Evolutionary conservation across 1,139 yeast genomes (phyloP), one percentile per base, ranked within the genome.

Genomic region (Taiozyma sp.): DNA sequence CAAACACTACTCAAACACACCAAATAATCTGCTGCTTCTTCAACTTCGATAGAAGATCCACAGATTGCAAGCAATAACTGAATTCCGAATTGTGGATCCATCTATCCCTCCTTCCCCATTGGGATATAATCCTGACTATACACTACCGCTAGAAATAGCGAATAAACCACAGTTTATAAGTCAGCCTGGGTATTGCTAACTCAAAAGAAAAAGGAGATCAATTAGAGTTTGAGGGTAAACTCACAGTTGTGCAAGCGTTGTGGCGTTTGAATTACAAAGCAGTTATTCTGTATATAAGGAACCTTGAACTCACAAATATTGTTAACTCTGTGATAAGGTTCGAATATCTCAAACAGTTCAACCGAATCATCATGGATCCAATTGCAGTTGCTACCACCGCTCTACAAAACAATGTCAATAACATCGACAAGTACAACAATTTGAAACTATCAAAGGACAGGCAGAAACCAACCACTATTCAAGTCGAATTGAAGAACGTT

Each of bases 371-470:
- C 16, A 30, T 30, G 34, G 34, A n/a, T 14, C 34, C 34, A 30
- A 13, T 29, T 21, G 26, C 42, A 16, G 41, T 47, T n/a, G 32
- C 47, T 22, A 28, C 49, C 6, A 47, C 47, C 6, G 19, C 50
- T 9, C 22, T 50, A 30, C 51, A 48, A 44, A 26, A 42, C 26
- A 47, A 29, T 24, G 52, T 51, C 21, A 42, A 53, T 29, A 51
- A 51, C 21, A 47, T 53, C 21, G 54, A 46, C 40, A 53, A 53
- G 42, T 53, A 53, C 44, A 44, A 42, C 14, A 49, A 43, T 21
- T 47, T 53, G 26, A 47, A 46, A 19, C 16, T 53, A 10, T 10
- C 21, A 24, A 44, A 43, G 19, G 30, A 32, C 28, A 34, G 24
- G 5, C 24, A 19, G 14, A 37, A 37, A 14, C 41, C 41, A 19